These are phyloP conservation scores for Trypanosoma congolense DNA, from an alignment of 208 protist species.

Conservation along the genomic window DNA sequence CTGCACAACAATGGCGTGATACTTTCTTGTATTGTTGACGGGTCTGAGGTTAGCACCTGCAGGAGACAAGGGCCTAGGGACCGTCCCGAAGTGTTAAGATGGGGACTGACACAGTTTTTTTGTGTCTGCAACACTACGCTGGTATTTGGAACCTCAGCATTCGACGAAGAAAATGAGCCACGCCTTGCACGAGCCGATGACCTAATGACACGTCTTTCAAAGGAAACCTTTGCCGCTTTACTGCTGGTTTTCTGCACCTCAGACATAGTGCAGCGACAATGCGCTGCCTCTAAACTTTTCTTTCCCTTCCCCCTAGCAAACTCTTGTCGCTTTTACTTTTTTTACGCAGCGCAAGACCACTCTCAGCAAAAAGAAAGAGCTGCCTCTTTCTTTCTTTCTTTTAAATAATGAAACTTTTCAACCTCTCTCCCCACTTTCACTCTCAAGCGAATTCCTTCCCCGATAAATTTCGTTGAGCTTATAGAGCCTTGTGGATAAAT, in stretches of 20 bases:
- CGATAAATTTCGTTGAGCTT: too few species aligned
- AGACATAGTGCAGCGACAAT: not conserved
- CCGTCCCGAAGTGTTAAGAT: not conserved
- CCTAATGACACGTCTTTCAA: slow-evolving; percentile 25
- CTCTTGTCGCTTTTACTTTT: too few species aligned
- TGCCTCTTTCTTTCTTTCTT: slow-evolving; percentile 1
- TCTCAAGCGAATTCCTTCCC: not conserved
- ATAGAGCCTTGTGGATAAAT: too few species aligned
- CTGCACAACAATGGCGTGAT: not conserved
- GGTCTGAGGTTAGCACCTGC: slow-evolving; percentile 16
- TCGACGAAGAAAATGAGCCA: not conserved
- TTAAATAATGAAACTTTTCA: not conserved
- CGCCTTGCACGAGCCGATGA: slow-evolving; percentile 4
- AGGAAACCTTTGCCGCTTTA: slow-evolving; percentile 5
- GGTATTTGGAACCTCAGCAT: not conserved
- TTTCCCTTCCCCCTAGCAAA: not conserved
- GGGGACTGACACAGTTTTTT: not conserved
- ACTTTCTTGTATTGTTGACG: slow-evolving; percentile 1
- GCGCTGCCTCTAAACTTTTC: not conserved
- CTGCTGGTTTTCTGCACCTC: too few species aligned
- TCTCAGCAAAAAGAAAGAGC: not conserved
- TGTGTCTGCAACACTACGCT: not conserved
- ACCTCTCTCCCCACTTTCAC: not conserved
- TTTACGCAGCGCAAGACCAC: not conserved
- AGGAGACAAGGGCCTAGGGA: slow-evolving; percentile 1